A percentile compares a stretch with the other conserved stretches of the same genome.
Conservation (phyloP, 2,329 filamentous ascomycete genomes). For the Diaporthe sp. region DNA sequence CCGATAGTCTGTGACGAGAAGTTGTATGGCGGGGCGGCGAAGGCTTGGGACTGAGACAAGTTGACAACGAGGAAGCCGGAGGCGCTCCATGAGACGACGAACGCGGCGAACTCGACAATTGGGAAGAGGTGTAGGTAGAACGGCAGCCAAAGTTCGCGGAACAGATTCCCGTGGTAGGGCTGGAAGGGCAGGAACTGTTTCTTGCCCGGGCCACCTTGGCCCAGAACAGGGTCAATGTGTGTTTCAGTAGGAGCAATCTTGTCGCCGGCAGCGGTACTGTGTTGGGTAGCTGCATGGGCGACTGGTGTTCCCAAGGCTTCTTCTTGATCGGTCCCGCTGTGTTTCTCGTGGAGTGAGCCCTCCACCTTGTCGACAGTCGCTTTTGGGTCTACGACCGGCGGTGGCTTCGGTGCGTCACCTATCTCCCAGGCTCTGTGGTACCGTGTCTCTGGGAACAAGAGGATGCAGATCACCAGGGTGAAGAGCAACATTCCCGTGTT, state of each 20-base stretch:
- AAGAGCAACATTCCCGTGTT: constrained; percentile 68
- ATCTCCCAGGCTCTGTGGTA: constrained; percentile 62
- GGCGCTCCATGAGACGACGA: constrained; percentile 67
- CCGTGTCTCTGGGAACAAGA: constrained; percentile 75
- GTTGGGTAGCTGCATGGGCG: constrained; percentile 6
- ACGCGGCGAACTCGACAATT: constrained; percentile 73
- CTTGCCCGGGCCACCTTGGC: constrained; percentile 67
- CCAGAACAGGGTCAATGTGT: constrained; percentile 66
- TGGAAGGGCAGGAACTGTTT: constrained; percentile 69
- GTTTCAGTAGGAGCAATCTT: constrained; percentile 43
- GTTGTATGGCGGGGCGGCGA: constrained; percentile 58
- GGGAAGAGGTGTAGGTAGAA: constrained; percentile 74
- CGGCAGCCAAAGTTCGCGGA: constrained; percentile 70
- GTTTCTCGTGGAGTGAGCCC: constrained; percentile 36
- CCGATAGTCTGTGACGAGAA: constrained; percentile 58
- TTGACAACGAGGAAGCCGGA: constrained; percentile 66
- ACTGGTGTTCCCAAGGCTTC: constrained; percentile 4
- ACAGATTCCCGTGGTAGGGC: constrained; percentile 59
- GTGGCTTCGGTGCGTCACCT: constrained; percentile 41
- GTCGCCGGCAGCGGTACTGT: neutral
- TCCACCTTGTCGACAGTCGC: constrained; percentile 37
- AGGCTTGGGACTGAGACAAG: constrained; percentile 64
- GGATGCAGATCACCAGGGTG: constrained; percentile 64
- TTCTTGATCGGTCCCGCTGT: constrained; percentile 2
- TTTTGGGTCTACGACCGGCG: constrained; percentile 38